Conservation (phyloP, 2,329 filamentous ascomycete genomes). For the Chrysosporium keratinophilum region DNA sequence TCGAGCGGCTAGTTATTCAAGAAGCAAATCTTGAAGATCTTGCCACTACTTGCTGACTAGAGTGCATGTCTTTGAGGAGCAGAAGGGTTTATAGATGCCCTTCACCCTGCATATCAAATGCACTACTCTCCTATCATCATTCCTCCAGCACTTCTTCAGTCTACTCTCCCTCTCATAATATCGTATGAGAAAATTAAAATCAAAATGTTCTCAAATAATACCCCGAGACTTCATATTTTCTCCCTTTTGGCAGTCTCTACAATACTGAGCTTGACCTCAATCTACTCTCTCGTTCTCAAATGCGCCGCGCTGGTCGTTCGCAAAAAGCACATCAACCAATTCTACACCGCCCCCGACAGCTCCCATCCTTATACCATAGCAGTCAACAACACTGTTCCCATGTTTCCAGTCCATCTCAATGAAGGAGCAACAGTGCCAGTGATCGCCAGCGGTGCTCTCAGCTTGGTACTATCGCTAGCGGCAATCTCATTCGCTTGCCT, state of each 20-base stretch:
- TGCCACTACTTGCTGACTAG: neutral
- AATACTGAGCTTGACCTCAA: neutral
- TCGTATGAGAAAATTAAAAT: neutral
- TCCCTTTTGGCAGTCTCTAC: neutral
- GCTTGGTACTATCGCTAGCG: neutral
- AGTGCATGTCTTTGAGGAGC: too few relatives aligned
- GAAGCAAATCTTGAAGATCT: neutral
- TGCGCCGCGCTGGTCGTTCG: neutral
- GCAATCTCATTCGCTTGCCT: neutral
- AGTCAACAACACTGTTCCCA: neutral
- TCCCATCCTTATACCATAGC: neutral
- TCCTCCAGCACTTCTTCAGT: neutral
- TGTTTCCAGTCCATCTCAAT: neutral
- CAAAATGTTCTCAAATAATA: neutral
- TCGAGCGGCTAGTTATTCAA: neutral
- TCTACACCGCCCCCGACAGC: neutral
- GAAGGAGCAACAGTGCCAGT: neutral
- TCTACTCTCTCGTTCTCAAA: constrained; percentile 1
- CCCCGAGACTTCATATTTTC: constrained; percentile 1
- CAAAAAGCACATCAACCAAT: neutral
- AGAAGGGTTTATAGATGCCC: neutral
- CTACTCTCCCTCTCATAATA: neutral
- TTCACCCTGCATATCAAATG: neutral
- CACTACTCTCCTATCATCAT: neutral
- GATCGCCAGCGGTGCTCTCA: neutral